A percentile compares a stretch with the other conserved stretches of the same genome.
Evolutionary conservation across 2,329 filamentous ascomycete genomes (phyloP).

Genomic region (Esteya vermicola): DNA sequence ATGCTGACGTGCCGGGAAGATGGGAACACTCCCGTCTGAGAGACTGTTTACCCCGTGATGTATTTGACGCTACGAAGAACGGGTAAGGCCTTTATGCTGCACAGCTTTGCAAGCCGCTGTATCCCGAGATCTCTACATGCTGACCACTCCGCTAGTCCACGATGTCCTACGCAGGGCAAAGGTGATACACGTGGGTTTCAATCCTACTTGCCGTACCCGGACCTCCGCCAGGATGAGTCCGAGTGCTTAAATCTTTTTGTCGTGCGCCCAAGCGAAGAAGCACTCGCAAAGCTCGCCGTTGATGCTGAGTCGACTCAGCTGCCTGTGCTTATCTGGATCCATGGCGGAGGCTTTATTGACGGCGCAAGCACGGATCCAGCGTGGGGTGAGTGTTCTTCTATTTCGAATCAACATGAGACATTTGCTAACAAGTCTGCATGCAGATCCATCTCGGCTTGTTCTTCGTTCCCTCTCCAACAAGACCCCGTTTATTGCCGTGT

Average conservation of each 20-base stretch:
- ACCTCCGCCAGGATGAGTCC: conserved; percentile 2
- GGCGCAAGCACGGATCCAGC: conserved; percentile 2
- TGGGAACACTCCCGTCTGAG: conserved; percentile 5
- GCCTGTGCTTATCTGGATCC: conserved; percentile 7
- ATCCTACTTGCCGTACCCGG: conserved; percentile 3
- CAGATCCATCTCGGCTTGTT: conserved; percentile 2
- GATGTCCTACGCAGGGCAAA: too few species aligned
- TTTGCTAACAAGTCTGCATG: background rate
- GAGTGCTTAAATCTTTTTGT: conserved; percentile 4
- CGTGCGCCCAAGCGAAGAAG: conserved; percentile 2
- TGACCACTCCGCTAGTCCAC: too few species aligned
- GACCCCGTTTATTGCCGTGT: conserved; percentile 2
- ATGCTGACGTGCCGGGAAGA: background rate
- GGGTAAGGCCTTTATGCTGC: too few species aligned
- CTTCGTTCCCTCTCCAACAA: background rate
- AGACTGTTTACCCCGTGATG: conserved; percentile 1
- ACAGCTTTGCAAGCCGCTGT: too few species aligned
- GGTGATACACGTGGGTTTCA: background rate
- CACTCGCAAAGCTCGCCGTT: background rate
- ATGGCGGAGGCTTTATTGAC: conserved; percentile 2
- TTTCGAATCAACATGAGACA: background rate
- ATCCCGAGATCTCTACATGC: background rate
- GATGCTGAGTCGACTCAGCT: background rate
- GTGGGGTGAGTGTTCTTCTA: background rate
- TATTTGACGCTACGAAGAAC: conserved; percentile 6